phyloP scores from a whole-genome alignment of 176 grass and related monocot species.

The Miscanthus lutarioriparius region DNA sequence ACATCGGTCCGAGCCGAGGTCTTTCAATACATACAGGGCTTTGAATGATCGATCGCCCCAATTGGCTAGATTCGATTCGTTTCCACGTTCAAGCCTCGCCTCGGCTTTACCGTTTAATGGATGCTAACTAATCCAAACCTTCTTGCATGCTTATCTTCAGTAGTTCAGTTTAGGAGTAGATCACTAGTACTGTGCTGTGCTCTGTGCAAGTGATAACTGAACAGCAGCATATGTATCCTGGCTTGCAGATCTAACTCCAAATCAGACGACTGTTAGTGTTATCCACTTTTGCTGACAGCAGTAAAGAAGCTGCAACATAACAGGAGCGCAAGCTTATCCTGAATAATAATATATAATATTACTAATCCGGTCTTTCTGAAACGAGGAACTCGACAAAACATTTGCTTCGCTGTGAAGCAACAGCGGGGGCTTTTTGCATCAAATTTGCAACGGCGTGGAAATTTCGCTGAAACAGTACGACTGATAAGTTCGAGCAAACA shows the following conservation, averaged over 20 bases:
- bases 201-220: background rate
- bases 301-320: constrained; percentile 20
- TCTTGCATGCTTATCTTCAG: background rate
- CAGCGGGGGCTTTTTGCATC: constrained; percentile 43
- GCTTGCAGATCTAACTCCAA: background rate
- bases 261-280: background rate
- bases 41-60: background rate
- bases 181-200: background rate
- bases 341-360: background rate
- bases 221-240: background rate
- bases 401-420: constrained; percentile 58
- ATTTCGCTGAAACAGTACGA: no score
- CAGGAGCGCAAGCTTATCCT: constrained; percentile 28
- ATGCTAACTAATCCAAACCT: background rate
- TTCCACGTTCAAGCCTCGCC: background rate
- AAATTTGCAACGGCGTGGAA: background rate
- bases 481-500: no score
- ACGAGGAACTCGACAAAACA: background rate
- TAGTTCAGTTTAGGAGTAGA: background rate
- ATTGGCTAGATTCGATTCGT: background rate
- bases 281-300: constrained; percentile 31
- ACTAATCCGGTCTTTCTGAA: background rate
- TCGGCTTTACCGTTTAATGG: background rate
- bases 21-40: background rate
- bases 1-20: background rate